Evolutionary conservation across 495 filamentous ascomycete genomes (phyloP).

Genomic region (Lophiostoma macrostomum): DNA sequence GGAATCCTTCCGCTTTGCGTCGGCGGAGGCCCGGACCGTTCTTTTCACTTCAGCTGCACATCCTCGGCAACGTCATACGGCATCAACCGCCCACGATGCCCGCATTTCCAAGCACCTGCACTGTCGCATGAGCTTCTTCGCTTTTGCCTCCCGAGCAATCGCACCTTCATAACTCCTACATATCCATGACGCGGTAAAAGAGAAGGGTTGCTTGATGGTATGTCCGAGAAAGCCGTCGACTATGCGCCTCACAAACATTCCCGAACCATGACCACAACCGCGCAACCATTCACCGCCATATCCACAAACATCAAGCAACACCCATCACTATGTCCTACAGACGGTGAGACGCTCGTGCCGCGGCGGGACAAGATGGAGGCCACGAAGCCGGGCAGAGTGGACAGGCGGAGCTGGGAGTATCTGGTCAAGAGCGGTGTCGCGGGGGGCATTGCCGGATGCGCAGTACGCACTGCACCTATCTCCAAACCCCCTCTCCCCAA

Average conservation of each 20-base stretch:
- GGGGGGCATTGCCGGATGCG: conserved; percentile 73
- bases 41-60: not conserved
- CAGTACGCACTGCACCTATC: conserved; percentile 59
- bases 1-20: conserved; percentile 8
- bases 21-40: conserved; percentile 1
- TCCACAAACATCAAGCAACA: not conserved
- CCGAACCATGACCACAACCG: conserved; percentile 25
- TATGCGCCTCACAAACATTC: conserved; percentile 16
- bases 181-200: too few relatives aligned
- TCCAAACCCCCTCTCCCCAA: not conserved
- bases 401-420: conserved; percentile 80
- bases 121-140: not conserved
- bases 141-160: too few relatives aligned
- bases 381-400: conserved; percentile 36
- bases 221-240: too few relatives aligned
- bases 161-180: too few relatives aligned
- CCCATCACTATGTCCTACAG: conserved; percentile 37
- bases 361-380: conserved; percentile 33
- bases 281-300: conserved; percentile 13
- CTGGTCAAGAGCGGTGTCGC: conserved; percentile 75
- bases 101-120: conserved; percentile 1
- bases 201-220: too few relatives aligned
- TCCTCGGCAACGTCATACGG: conserved; percentile 21
- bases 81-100: not conserved
- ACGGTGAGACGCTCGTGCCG: conserved; percentile 42